Evolutionary conservation across 2,329 filamentous ascomycete species (phyloP).

Genomic region (Spiromastix sp.): DNA sequence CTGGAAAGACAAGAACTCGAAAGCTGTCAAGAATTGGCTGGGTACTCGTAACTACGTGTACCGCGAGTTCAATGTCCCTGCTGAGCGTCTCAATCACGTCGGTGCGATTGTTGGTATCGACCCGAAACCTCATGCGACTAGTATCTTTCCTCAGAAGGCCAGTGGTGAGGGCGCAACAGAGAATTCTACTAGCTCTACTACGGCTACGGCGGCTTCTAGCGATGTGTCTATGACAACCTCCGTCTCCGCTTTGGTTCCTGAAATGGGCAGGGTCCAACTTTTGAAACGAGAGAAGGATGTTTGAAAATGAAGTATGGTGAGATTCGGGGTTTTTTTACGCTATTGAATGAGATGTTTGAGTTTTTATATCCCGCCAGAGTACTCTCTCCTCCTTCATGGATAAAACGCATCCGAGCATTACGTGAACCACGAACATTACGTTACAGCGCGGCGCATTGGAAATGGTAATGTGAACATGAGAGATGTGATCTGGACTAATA

Average conservation of each 20-base stretch:
- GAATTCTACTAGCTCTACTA: conserved; percentile 15
- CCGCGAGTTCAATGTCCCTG: conserved; percentile 90
- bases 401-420: too few relatives aligned
- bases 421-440: too few relatives aligned
- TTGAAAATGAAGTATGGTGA: too few relatives aligned
- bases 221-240: conserved; percentile 16
- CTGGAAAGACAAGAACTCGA: conserved; percentile 96
- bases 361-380: too few relatives aligned
- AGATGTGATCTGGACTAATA: too few relatives aligned
- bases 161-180: conserved; percentile 16
- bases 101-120: conserved; percentile 57
- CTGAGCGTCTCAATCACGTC: conserved; percentile 72
- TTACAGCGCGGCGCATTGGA: too few relatives aligned
- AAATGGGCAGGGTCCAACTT: conserved; percentile 35
- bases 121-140: conserved; percentile 47
- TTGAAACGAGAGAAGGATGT: conserved; percentile 34
- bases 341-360: too few relatives aligned
- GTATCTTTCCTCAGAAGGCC: conserved; percentile 24
- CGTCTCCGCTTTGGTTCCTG: conserved; percentile 20
- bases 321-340: neutral
- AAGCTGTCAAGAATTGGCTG: conserved; percentile 79
- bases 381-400: too few relatives aligned
- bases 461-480: too few relatives aligned
- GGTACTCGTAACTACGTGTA: conserved; percentile 95
- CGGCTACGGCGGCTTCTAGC: conserved; percentile 16